Evolutionary conservation across 2,329 filamentous ascomycete species (phyloP), one percentile per base, ranked within the genome.

Genomic region (Trichoderma lentiforme): DNA sequence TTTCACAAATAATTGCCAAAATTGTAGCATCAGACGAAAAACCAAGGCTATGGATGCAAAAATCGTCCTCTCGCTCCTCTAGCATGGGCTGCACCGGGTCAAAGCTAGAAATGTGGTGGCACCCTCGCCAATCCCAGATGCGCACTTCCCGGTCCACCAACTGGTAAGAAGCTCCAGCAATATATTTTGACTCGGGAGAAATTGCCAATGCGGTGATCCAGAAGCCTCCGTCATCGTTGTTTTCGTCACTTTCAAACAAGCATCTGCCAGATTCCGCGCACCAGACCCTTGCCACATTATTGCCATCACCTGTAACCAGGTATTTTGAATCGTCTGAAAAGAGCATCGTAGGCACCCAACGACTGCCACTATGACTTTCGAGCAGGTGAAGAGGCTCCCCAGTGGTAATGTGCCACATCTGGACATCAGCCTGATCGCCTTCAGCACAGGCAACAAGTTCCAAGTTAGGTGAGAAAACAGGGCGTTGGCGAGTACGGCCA

Each of bases 401-500:
- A 9, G 62, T 65, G 26, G 6, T 8, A 18, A 51, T 6, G 6
- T 6, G 26, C 26, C 62, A 53, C 12, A 53, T 53, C 12, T 8
- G 28, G 18, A 65, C 1, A 15, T 53, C 43, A 9, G 21, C 21
- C 21, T 2, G 21, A 21, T 21, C n/a, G n/a, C 3, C 26, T 2
- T 64, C 26, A 6, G 1, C 11, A 14, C n/a, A 64, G 39, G 62
- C 39, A 28, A 51, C 1, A 51, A 11, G 28, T 11, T 34, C 18
- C 3, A 7, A 18, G 9, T 65, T 11, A 0, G 62, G 26, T 4
- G 62, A 65, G 26, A 64, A 64, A 28, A 32, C 4, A 14, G 6
- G 26, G 21, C 21, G 21, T 21, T 21, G 21, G 18, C 2, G 4
- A 6, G 1, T 2, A 4, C 9, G 2, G 0, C 1, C 0, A 2